Conservation (phyloP, 805 yeast species). For the Candida boidinii region DNA sequence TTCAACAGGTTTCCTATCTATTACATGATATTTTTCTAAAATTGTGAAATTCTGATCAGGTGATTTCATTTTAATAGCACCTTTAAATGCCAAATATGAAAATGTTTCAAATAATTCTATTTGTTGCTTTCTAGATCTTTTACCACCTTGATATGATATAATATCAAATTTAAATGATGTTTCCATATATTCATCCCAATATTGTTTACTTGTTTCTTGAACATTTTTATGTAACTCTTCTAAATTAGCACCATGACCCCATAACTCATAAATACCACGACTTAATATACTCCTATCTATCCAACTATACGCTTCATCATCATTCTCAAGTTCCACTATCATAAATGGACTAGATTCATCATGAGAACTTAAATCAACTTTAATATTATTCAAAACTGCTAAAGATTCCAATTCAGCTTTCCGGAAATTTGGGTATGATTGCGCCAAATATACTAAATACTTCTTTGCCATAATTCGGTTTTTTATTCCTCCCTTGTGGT, state of each 20-base stretch:
- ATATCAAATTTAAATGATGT: constrained; percentile 75
- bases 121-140: constrained; percentile 41
- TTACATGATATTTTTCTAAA: constrained; percentile 58
- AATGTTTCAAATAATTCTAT: constrained; percentile 65
- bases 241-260: constrained; percentile 61
- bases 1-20: constrained; percentile 27
- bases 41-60: constrained; percentile 67
- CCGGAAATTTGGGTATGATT: constrained; percentile 71
- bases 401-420: constrained; percentile 77
- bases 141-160: constrained; percentile 64
- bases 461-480: constrained; percentile 31
- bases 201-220: constrained; percentile 18
- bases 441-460: constrained; percentile 79
- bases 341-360: constrained; percentile 61
- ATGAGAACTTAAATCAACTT: constrained; percentile 53
- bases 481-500: background rate
- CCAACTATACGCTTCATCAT: constrained; percentile 47
- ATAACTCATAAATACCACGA: constrained; percentile 72
- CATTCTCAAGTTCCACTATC: constrained; percentile 48
- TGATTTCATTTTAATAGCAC: constrained; percentile 67
- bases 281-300: constrained; percentile 62
- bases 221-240: constrained; percentile 51
- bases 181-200: constrained; percentile 28
- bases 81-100: constrained; percentile 60
- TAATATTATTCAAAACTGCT: constrained; percentile 53